Evolutionary conservation across 106 monocot species (phyloP).

Genomic region (Hemerocallis citrina): DNA sequence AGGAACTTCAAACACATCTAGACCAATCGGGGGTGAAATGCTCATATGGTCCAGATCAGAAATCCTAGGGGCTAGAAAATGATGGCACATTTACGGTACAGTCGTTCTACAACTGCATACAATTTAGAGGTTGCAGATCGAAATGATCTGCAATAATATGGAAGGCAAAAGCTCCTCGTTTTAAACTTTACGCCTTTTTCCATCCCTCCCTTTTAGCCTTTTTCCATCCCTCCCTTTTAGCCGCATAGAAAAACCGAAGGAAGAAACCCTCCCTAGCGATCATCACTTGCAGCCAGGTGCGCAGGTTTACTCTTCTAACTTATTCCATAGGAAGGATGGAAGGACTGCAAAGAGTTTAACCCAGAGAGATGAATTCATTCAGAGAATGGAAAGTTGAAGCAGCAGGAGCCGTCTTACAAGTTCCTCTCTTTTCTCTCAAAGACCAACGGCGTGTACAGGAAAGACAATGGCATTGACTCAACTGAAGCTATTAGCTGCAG

Average conservation of each 20-base stretch:
- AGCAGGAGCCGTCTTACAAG: neutral
- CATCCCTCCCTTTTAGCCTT: too few species aligned
- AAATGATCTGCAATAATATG: too few species aligned
- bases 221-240: slow-evolving; percentile 57
- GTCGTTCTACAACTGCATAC: too few species aligned
- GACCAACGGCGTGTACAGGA: neutral
- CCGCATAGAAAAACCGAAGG: slow-evolving; percentile 23
- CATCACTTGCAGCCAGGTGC: slow-evolving; percentile 8
- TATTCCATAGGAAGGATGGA: slow-evolving; percentile 51
- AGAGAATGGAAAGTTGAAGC: neutral
- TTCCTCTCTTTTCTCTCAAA: neutral
- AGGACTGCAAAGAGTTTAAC: slow-evolving; percentile 47
- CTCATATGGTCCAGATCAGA: too few species aligned
- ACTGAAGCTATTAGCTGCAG: neutral
- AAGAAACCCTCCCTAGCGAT: slow-evolving; percentile 45
- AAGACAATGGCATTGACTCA: neutral
- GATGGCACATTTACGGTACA: too few species aligned
- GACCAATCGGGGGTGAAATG: too few species aligned
- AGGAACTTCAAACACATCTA: too few species aligned
- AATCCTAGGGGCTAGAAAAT: too few species aligned
- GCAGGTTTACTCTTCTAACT: slow-evolving; percentile 19
- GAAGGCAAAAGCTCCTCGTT: slow-evolving; percentile 31
- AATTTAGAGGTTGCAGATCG: too few species aligned
- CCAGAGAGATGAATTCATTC: slow-evolving; percentile 53
- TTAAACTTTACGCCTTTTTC: slow-evolving; percentile 47